Evolutionary conservation across 2,329 filamentous ascomycete species (phyloP), one percentile per base, ranked within the genome.

Genomic region (Xylaria sp.): DNA sequence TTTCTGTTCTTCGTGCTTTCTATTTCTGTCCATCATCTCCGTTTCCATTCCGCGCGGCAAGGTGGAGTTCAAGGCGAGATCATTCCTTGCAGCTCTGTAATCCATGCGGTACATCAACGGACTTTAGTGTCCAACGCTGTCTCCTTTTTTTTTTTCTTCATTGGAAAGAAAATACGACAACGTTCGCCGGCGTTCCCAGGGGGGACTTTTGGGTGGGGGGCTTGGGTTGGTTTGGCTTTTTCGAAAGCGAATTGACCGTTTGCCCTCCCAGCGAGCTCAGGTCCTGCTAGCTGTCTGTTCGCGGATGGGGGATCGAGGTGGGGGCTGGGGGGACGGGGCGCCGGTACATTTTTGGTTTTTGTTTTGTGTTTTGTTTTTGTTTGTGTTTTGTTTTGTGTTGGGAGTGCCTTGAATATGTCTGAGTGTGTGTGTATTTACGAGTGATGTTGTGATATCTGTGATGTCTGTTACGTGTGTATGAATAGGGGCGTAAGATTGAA

Each of bases 41-140:
- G 54, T 52, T 30, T 30, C 23, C 2, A 6, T 30, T 83, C 83
- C 85, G 85, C 85, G 85, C 83, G 84, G 83, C 83, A 80, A 84
- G 85, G 85, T 88, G 85, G 84, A 88, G 85, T 83, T 83, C 84
- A 88, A 88, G 85, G 85, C 83, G 83, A 87, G 85, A 85, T 73
- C 78, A 77, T 84, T 88, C 85, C 85, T 88, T 88, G 84, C 80
- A 79, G 81, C 84, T 87, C 83, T 87, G 85, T 88, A 88, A 87
- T 87, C 84, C 83, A 84, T 86, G 85, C 85, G 85, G 84, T 83
- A 88, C 63, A 88, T 80, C 64, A 77, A 83, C 63, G 57, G 61
- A 54, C 57, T 42, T 63, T 30, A 19, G 30, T 18, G 57, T 61
- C 61, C 62, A 61, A 51, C 61, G 65, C 5, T 65, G 55, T 64